These are phyloP conservation scores for Alternaria brassicae DNA, from an alignment of 2,329 filamentous ascomycete species.

Conservation along the genomic window DNA sequence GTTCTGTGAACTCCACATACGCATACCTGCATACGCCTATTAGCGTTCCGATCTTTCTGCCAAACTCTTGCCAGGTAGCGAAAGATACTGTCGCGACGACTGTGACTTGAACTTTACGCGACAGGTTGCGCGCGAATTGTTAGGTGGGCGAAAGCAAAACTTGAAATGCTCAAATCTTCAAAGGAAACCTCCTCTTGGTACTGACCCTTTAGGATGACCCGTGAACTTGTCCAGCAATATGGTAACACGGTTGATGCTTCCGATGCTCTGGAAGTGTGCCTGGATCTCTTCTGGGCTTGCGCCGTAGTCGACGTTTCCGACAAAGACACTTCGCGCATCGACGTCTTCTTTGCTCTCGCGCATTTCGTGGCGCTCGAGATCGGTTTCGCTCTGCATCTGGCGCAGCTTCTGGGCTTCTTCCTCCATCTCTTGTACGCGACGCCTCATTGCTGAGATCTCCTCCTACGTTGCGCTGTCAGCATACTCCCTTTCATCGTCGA, in stretches of 20 bases:
- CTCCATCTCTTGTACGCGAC: conserved; percentile 63
- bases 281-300: conserved; percentile 98
- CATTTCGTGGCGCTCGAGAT: conserved; percentile 82
- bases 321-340: conserved; percentile 94
- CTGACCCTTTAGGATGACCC: conserved; percentile 97
- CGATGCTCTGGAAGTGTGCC: conserved; percentile 96
- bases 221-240: conserved; percentile 98
- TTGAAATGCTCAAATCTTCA: conserved; percentile 24
- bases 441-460: conserved; percentile 60
- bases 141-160: not conserved
- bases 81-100: conserved; percentile 34
- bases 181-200: conserved; percentile 53
- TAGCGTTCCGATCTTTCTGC: conserved; percentile 62
- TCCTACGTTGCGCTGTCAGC: conserved; percentile 35
- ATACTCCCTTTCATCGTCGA: not conserved
- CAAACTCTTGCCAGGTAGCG: conserved; percentile 65
- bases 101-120: not conserved
- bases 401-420: conserved; percentile 65
- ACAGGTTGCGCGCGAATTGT: not conserved
- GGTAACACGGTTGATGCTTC: conserved; percentile 96
- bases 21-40: conserved; percentile 76
- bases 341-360: conserved; percentile 95
- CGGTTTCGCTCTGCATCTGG: conserved; percentile 68
- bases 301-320: conserved; percentile 98
- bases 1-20: conserved; percentile 97